Conservation (phyloP, 225 moss, liverwort and hornwort species). For the Asterella californica region DNA sequence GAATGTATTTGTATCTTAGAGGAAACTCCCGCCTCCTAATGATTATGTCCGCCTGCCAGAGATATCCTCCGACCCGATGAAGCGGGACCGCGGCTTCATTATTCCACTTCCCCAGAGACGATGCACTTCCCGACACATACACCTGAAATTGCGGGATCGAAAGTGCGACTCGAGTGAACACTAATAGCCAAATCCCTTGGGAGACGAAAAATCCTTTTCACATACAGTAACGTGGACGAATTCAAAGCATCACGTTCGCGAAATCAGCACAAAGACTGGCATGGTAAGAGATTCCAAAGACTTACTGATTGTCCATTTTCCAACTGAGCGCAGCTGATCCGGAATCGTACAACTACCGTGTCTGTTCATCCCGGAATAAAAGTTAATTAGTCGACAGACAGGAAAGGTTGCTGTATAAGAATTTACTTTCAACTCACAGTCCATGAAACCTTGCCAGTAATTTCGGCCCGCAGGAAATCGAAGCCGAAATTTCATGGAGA, state of each 20-base stretch:
- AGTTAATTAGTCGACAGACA: not conserved
- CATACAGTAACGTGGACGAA: not conserved
- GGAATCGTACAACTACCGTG: conserved; percentile 61
- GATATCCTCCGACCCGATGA: conserved; percentile 44
- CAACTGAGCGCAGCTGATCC: conserved; percentile 58
- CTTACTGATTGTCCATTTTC: conserved; percentile 65
- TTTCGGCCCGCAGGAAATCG: too few species aligned
- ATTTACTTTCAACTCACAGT: too few species aligned
- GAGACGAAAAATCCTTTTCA: not conserved
- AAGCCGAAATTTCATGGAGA: too few species aligned
- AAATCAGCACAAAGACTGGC: too few species aligned
- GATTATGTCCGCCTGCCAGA: conserved; percentile 56
- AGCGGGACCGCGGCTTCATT: conserved; percentile 46
- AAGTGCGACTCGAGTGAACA: not conserved
- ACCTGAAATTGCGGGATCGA: conserved; percentile 41
- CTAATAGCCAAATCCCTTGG: not conserved
- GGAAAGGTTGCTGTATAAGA: too few species aligned
- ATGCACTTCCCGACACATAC: conserved; percentile 56
- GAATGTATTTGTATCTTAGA: conserved; percentile 62
- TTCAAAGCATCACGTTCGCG: too few species aligned
- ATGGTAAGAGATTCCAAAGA: not conserved
- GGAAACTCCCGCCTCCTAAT: conserved; percentile 47
- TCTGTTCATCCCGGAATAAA: conserved; percentile 37
- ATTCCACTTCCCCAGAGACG: conserved; percentile 65
- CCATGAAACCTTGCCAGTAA: too few species aligned